Evolutionary conservation across 2,329 filamentous ascomycete genomes (phyloP), one percentile per base, ranked within the genome.

Genomic region (Penicillium occitanis): DNA sequence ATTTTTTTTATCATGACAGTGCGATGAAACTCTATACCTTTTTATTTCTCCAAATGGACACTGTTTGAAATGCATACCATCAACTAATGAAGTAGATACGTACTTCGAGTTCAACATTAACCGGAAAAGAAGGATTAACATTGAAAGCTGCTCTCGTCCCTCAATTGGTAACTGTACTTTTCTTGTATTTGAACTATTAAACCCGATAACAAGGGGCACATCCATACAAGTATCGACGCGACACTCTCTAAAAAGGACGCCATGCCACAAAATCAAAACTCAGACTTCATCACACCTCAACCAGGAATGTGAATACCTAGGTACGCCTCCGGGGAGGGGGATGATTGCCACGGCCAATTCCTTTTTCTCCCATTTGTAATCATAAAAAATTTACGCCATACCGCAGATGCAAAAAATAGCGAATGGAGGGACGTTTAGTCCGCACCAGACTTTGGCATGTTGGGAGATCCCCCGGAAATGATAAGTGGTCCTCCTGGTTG

Each of bases 401-500:
- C 61, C 59, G 42, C 59, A 66, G 65, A 68, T 68, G 65, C 46
- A 69, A 64, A 64, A 61, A 44, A 55, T 61, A 53, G 30, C 30
- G 35, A 51, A 37, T 59, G 46, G 13, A 33, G 35, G 22, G 40
- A 25, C 68, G 51, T 40, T 55, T 60, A 57, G 55, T 53, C 55
- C 4, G 46, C 14, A 63, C 71, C 74, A 30, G 71, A 66, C 64
- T 76, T 75, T 19, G 75, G 68, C 22, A 73, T 33, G 53, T 67
- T 66, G 7, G 68, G 65, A 8, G 68, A 69, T 10, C 74, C 76
- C n/a, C 78, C 77, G 5, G 78, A 79, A 11, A 80, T 73, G 55
- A 80, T 78, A 37, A 80, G 71, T 25, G 78, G 78, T 7, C 76
- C 77, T 48, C 75, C 75, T 35, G 28, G 72, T 76, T 59, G 70